Base-by-base conservation (phyloP, 805 yeast species). In the Komagataella populi region DNA sequence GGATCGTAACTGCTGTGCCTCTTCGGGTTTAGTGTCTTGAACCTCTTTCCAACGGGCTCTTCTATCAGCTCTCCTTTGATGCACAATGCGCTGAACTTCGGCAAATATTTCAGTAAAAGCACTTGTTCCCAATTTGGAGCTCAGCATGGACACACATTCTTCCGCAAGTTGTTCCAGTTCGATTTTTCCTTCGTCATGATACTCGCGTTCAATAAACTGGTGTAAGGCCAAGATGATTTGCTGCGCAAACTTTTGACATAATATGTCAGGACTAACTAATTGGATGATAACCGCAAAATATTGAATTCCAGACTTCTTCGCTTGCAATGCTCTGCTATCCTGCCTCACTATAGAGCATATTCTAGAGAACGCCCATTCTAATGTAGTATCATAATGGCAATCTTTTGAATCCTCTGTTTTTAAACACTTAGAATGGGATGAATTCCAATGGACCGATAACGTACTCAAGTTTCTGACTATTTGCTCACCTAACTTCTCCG, bases 291-390 rank as follows among this genome's bases (percentile, higher is more conserved):
- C 74, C 1, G 91, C 95, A 43, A 80, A 63, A 48, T 84, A 72
- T 60, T 86, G 89, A 51, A 89, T 79, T 44, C 83, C 71, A 1
- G 87, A 70, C 51, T 77, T 81, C 62, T 87, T 88, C 4, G 90
- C 76, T 17, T 71, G 71, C 18, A 75, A 59, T 17, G 82, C 78
- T 24, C 69, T 71, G 14, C 67, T 59, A 55, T 87, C 90, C 53
- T 80, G 80, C 61, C 89, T 80, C 56, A 87, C 70, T 30, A 84
- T 71, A 0, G 77, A 70, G 54, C 88, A 73, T 2, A 78, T 69
- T 60, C 85, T 78, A n/a, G 73, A 63, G 12, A 86, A 68, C 23
- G 87, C 74, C 79, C 85, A 84, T 49, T 77, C 81, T 24, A 71
- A 64, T 7, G 83, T 80, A 48, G 58, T 62, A 16, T 48, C 59